Evolutionary conservation across 352 stramenopile genomes (phyloP), one percentile per base, ranked within the genome.

Genomic region (Globisporangium viniferum): DNA sequence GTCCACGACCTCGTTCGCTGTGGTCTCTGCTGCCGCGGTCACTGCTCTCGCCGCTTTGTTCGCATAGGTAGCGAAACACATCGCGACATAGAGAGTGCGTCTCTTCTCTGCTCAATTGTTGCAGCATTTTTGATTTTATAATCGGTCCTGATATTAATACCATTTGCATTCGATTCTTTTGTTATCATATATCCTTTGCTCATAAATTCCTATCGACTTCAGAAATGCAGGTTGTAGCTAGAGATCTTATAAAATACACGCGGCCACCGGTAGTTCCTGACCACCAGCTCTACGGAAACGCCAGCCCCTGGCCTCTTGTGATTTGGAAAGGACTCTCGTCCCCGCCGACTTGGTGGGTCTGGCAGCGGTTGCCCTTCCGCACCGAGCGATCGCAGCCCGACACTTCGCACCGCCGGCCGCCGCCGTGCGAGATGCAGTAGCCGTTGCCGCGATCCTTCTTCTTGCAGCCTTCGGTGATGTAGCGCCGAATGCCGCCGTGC

Each of bases 371-470:
- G n/a, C 86, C 86, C 39, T 91, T 92, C 5, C 84, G 83, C 35
- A 92, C 83, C 0, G 82, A 92, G 8, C 84, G 81, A 12, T 75
- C 79, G 65, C 89, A 96, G 22, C 72, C 75, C 0, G 74, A 39
- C 33, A 79, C 72, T 27, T 87, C 84, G 67, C 87, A 95, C 54
- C 86, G 86, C 22, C 87, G 85, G 20, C 87, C 87, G 39, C 87
- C 87, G 24, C 87, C 87, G 68, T 94, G 87, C 8, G 84, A 88
- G 68, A 94, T 91, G 70, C 87, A 94, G 67, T 90, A 90, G 10
- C 85, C 85, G 41, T 93, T 93, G 51, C 87, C 87, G 24, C 87
- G 81, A 61, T 93, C 87, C 62, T 93, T 93, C 71, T 93, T 93
- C 66, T 86, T 89, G 64, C 87, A 94, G 5, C 84, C 83, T 64